A percentile compares a stretch with the other conserved stretches of the same genome.
Conservation (phyloP, 805 yeast genomes). For the Yarrowia sp. region DNA sequence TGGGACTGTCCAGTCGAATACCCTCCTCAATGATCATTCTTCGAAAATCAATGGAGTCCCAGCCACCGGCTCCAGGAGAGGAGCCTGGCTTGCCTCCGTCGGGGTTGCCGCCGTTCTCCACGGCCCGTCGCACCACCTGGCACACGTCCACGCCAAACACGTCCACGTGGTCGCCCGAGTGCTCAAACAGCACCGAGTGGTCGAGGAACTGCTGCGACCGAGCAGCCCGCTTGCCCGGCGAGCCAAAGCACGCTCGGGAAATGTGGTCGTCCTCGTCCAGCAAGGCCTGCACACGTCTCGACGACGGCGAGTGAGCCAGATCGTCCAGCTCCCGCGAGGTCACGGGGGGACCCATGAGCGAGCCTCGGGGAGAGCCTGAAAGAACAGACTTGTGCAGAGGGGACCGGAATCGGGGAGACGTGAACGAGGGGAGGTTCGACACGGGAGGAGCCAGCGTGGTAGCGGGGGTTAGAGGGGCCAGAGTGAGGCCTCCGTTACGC, state of each 20-base stretch:
- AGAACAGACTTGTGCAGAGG: conserved; percentile 33
- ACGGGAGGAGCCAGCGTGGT: conserved; percentile 36
- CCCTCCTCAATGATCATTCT: conserved; percentile 38
- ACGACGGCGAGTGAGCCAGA: conserved; percentile 16
- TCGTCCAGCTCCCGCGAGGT: conserved; percentile 27
- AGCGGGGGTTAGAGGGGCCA: conserved; percentile 42
- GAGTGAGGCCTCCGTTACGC: conserved; percentile 38
- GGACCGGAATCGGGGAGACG: conserved; percentile 30
- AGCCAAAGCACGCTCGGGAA: conserved; percentile 50
- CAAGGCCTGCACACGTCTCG: conserved; percentile 17
- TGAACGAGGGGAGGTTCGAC: conserved; percentile 12
- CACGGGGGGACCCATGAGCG: conserved; percentile 22
- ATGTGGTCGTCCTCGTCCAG: conserved; percentile 48
- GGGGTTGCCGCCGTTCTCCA: conserved; percentile 44
- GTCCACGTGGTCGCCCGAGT: conserved; percentile 44
- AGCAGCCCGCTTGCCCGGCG: conserved; percentile 50
- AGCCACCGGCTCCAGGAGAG: conserved; percentile 11
- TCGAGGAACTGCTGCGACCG: conserved; percentile 46
- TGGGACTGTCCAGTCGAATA: conserved; percentile 34
- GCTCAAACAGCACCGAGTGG: conserved; percentile 42
- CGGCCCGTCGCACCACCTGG: conserved; percentile 58
- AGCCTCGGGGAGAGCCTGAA: conserved; percentile 26
- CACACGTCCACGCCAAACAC: conserved; percentile 66
- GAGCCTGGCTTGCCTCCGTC: conserved; percentile 10
- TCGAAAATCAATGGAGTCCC: conserved; percentile 38